These are phyloP conservation scores for Eragrostis tef DNA, from an alignment of 202 grass and related monocot species.

Conservation along the genomic window DNA sequence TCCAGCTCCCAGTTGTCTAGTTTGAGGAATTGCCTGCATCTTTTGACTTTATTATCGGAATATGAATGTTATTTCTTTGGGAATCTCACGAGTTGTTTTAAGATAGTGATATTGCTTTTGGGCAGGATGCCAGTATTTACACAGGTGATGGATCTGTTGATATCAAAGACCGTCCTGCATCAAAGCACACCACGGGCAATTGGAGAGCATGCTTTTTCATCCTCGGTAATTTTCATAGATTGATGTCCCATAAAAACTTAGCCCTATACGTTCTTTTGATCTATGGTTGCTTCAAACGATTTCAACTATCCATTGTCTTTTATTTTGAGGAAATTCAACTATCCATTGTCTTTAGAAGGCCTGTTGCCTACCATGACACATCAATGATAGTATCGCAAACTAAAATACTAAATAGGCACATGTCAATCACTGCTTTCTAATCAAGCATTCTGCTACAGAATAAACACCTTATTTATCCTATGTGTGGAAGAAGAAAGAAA, in stretches of 20 bases:
- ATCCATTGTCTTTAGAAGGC: no score
- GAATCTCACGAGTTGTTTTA: neutral
- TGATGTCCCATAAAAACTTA: no score
- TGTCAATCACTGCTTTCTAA: neutral
- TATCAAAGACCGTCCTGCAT: constrained; percentile 48
- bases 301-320: no score
- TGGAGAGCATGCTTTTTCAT: constrained; percentile 71
- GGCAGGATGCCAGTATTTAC: constrained; percentile 50
- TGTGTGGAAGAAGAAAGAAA: neutral
- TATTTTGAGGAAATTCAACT: no score
- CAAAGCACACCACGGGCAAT: constrained; percentile 53
- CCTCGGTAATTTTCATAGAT: constrained; percentile 50
- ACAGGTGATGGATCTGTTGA: constrained; percentile 71
- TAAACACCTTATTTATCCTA: neutral
- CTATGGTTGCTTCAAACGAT: no score
- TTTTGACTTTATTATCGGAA: no score
- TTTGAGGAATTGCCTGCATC: no score
- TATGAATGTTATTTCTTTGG: neutral
- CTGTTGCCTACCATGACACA: no score
- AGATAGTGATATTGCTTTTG: constrained; percentile 18
- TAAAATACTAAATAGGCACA: neutral
- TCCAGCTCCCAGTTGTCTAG: no score
- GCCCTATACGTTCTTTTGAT: no score
- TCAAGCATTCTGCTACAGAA: constrained; percentile 11
- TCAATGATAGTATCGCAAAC: neutral